These are phyloP conservation scores for Eleusine indica DNA, from an alignment of 176 grass and related monocot genomes.

Conservation along the genomic window DNA sequence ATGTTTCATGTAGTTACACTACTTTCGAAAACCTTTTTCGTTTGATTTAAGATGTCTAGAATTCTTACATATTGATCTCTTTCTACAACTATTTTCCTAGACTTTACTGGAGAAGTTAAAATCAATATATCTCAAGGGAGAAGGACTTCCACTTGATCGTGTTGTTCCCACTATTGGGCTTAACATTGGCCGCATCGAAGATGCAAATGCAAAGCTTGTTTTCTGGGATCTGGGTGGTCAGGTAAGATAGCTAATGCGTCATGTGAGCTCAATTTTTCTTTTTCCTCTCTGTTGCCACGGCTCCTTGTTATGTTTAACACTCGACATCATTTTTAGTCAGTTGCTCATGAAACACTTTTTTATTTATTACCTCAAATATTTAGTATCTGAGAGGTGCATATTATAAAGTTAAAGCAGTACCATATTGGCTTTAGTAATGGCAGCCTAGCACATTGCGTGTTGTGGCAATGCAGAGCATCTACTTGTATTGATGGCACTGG, in stretches of 20 bases:
- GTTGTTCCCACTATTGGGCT: conserved; percentile 92
- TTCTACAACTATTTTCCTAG: conserved; percentile 40
- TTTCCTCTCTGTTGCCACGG: background rate
- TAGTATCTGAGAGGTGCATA: conserved; percentile 5
- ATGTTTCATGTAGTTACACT: background rate
- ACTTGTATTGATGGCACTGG: background rate
- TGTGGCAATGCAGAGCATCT: background rate
- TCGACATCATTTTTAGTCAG: background rate
- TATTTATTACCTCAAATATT: conserved; percentile 7
- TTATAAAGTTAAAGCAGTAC: background rate
- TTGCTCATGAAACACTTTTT: background rate
- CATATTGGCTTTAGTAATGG: background rate
- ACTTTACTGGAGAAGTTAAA: conserved; percentile 95
- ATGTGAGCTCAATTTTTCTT: background rate
- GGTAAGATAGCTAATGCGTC: conserved; percentile 51
- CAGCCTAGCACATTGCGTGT: background rate
- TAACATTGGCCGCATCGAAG: conserved; percentile 90
- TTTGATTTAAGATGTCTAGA: background rate
- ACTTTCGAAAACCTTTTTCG: background rate
- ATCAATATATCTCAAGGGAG: conserved; percentile 68
- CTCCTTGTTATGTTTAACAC: background rate
- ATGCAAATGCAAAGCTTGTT: conserved; percentile 81
- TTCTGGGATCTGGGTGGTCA: conserved; percentile 98
- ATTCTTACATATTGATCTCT: conserved; percentile 11
- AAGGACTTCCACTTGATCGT: conserved; percentile 75